phyloP scores from a whole-genome alignment of 2,329 filamentous ascomycete genomes.

The Chrysoporthe deuterocubensis region DNA sequence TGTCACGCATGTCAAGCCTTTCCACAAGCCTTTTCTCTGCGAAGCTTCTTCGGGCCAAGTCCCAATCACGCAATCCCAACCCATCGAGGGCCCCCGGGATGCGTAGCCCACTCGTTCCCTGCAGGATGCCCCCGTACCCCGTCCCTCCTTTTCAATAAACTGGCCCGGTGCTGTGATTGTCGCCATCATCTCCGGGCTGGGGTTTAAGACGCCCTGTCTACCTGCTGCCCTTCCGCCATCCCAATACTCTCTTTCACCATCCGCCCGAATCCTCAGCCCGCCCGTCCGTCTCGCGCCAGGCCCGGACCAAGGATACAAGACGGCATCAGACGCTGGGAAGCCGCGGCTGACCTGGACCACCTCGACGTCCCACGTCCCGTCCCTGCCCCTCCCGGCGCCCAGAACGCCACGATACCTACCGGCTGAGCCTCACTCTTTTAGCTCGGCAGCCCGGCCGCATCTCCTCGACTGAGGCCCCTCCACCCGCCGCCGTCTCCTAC shows the following conservation, averaged over 20 bases:
- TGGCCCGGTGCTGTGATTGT: background rate
- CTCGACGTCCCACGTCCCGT: background rate
- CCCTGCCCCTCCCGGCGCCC: conserved; percentile 5
- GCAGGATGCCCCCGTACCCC: conserved; percentile 17
- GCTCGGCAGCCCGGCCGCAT: background rate
- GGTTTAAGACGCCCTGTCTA: conserved; percentile 24
- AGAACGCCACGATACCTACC: background rate
- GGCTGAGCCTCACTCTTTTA: background rate
- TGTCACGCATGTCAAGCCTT: background rate
- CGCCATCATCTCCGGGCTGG: conserved; percentile 9
- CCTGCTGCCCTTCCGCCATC: conserved; percentile 18
- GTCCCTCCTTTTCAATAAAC: conserved; percentile 28
- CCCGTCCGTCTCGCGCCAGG: background rate
- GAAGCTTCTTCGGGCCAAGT: conserved; percentile 8
- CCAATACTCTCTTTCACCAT: conserved; percentile 20
- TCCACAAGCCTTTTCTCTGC: conserved; percentile 10
- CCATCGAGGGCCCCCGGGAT: conserved; percentile 12
- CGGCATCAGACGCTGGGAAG: conserved; percentile 10
- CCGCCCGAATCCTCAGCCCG: background rate
- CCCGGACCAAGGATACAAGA: conserved; percentile 3
- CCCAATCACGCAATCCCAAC: conserved; percentile 20
- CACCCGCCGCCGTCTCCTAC: conserved; percentile 8
- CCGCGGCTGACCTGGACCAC: conserved; percentile 5
- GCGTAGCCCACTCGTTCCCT: conserved; percentile 11
- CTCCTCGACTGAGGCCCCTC: background rate